Evolutionary conservation across 2,329 filamentous ascomycete genomes (phyloP).

Genomic region (Fusarium brevicatenulatum): DNA sequence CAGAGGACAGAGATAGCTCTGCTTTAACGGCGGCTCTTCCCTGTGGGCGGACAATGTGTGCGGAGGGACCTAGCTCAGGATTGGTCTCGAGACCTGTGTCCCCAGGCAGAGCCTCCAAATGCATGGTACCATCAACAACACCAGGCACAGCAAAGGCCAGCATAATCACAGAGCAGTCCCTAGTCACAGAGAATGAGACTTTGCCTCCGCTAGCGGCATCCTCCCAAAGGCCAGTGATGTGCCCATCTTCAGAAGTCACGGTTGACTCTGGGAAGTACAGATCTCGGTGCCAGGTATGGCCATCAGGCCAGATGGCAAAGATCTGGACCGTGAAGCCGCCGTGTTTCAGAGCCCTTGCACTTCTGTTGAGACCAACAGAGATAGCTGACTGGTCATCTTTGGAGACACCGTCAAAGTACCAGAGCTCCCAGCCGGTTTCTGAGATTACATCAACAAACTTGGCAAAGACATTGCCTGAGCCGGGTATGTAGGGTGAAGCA

Average conservation of each 20-base stretch:
- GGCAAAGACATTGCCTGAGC: neutral
- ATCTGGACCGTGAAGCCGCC: neutral
- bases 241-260: neutral
- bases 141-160: neutral
- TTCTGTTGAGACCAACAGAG: neutral
- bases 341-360: neutral
- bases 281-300: neutral
- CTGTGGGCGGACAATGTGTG: neutral
- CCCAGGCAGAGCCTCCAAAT: accelerated
- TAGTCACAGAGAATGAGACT: neutral
- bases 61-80: neutral
- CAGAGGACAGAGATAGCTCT: accelerated
- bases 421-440: neutral
- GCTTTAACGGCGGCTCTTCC: accelerated
- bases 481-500: accelerated
- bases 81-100: neutral
- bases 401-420: neutral
- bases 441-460: neutral
- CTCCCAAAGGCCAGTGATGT: accelerated
- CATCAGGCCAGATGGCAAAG: neutral
- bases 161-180: accelerated
- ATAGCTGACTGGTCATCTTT: neutral
- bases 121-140: neutral
- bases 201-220: accelerated
- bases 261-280: neutral